phyloP scores from a whole-genome alignment of 495 filamentous ascomycete genomes.

The Saxophila tyrrhenica region DNA sequence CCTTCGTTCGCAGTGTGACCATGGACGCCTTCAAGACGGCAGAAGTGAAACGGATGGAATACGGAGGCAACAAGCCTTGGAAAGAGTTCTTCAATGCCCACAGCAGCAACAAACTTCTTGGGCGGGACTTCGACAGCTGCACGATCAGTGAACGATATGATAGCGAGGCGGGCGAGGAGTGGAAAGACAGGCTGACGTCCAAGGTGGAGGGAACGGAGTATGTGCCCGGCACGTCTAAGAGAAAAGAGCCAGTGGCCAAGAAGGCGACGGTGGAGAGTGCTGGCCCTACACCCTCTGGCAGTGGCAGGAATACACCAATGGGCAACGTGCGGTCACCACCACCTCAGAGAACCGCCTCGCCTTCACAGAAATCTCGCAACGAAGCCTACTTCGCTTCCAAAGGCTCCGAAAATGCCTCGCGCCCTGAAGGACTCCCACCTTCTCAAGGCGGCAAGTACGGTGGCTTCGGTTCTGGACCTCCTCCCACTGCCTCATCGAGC shows the following conservation, averaged over 20 bases:
- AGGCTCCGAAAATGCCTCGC: conserved; percentile 66
- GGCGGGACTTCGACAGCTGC: conserved; percentile 53
- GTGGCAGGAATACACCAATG: conserved; percentile 15
- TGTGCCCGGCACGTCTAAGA: conserved; percentile 42
- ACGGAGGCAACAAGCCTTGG: conserved; percentile 81
- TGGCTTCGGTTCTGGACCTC: conserved; percentile 72
- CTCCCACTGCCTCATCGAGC: conserved; percentile 29
- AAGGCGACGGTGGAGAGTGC: conserved; percentile 20
- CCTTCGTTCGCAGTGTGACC: conserved; percentile 87
- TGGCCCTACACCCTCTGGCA: conserved; percentile 17
- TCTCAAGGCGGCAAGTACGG: conserved; percentile 84
- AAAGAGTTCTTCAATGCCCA: conserved; percentile 68
- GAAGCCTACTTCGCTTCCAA: conserved; percentile 83
- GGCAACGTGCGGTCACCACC: not conserved
- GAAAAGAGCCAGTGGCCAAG: not conserved
- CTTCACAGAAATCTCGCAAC: conserved; percentile 50
- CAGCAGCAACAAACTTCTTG: conserved; percentile 46
- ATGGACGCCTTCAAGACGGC: conserved; percentile 94
- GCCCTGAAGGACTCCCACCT: conserved; percentile 63
- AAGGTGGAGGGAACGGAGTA: conserved; percentile 81
- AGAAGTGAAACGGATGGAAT: conserved; percentile 77
- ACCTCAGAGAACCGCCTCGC: conserved; percentile 22
- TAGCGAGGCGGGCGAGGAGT: conserved; percentile 82
- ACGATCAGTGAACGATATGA: conserved; percentile 78
- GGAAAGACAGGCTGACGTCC: conserved; percentile 76